These are phyloP conservation scores for Rugonectria rugulosa DNA, from an alignment of 2,329 filamentous ascomycete species.

Conservation along the genomic window DNA sequence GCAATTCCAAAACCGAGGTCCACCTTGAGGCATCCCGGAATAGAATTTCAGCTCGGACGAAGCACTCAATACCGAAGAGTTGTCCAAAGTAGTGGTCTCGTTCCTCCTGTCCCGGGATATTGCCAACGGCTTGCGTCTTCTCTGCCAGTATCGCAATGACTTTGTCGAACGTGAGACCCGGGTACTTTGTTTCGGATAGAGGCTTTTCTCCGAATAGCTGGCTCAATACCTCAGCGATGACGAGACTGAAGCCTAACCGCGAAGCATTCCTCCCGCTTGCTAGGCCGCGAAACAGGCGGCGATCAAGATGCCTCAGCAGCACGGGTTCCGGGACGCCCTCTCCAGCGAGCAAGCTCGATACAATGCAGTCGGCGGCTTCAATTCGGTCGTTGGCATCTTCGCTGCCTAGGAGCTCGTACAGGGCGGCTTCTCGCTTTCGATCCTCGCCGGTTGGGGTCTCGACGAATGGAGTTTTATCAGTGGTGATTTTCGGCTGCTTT, in stretches of 20 bases:
- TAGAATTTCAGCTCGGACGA: constrained; percentile 80
- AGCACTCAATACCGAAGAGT: constrained; percentile 85
- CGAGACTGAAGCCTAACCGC: constrained; percentile 87
- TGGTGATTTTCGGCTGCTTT: constrained; percentile 35
- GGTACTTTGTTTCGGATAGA: constrained; percentile 56
- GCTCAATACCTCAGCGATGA: constrained; percentile 80
- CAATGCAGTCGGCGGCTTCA: constrained; percentile 64
- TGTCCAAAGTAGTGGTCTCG: constrained; percentile 86
- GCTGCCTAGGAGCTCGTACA: constrained; percentile 69
- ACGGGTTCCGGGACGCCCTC: constrained; percentile 60
- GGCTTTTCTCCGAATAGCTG: constrained; percentile 68
- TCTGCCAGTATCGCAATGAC: constrained; percentile 61
- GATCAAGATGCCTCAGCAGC: constrained; percentile 66
- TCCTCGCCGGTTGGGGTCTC: constrained; percentile 61
- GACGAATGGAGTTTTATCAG: constrained; percentile 55
- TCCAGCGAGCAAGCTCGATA: constrained; percentile 61
- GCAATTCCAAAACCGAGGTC: constrained; percentile 72
- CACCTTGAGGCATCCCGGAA: constrained; percentile 68
- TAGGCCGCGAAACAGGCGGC: constrained; percentile 82
- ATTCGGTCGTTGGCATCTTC: constrained; percentile 65
- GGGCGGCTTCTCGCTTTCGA: constrained; percentile 62
- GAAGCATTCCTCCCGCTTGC: constrained; percentile 91
- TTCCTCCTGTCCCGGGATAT: constrained; percentile 74
- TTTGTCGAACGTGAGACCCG: constrained; percentile 62
- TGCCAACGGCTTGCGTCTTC: constrained; percentile 62